Base-by-base conservation (phyloP, 1,284 basidiomycete species). In the Prillingera fragicola region DNA sequence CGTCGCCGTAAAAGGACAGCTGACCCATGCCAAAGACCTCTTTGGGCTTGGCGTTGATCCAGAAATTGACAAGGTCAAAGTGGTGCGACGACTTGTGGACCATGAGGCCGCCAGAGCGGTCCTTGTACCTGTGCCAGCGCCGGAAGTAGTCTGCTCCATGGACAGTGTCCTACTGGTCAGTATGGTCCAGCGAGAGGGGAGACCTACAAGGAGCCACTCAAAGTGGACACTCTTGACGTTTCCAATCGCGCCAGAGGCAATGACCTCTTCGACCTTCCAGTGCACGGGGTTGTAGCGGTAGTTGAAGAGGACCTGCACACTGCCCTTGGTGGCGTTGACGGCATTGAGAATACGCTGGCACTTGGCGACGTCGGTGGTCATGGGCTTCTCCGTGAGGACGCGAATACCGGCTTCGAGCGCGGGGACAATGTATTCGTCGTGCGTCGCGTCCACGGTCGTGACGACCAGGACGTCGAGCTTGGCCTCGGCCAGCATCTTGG, bases 141-240 rank as follows among this genome's bases (percentile, higher is more conserved):
- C 75, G 68, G 61, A 77, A 78, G 61, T 77, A 77, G 62, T 79
- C 77, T n/a, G 77, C 76, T 24, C 78, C 77, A 50, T 78, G 78
- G 6, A 78, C 77, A 18, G 63, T 66, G 47, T 68, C 65, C 62
- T 64, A 31, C 7, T n/a, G 14, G 24, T 51, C 37, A 53, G 41
- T 32, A 24, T 15, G 25, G 7, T 13, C 28, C 12, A 21, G n/a
- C 24, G 17, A 27, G 24, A 37, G 15, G 8, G 8, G 69, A 4
- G 10, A 53, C 59, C 48, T 44, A 62, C 62, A 13, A 78, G 69
- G 10, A 78, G 63, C 77, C 78, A 79, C 60, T 79, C 77, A 47
- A 79, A 78, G 59, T 79, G 77, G 13, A 79, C 75, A 12, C 75
- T 77, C 43, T 78, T 69, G 47, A 78, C 75, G 52, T 73, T 69